Conservation (phyloP, 371 early-diverging fungal species). For the Parasitella parasitica region DNA sequence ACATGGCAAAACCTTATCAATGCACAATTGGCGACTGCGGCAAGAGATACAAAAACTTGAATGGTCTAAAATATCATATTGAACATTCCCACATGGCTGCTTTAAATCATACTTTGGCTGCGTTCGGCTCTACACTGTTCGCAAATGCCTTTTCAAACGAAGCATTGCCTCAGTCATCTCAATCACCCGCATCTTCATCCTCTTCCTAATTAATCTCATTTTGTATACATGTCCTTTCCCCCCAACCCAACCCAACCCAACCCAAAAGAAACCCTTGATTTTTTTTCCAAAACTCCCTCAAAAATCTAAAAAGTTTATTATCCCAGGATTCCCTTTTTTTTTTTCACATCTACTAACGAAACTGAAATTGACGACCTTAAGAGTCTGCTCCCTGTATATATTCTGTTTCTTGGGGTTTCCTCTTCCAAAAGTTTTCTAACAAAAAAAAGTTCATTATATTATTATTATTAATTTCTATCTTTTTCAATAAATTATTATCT, state of each 20-base stretch:
- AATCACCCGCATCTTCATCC: background rate
- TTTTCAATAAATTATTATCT: background rate
- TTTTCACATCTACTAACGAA: background rate
- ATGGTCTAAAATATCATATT: conserved; percentile 97
- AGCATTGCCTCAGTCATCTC: background rate
- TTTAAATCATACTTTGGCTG: conserved; percentile 47
- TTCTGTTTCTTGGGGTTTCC: background rate
- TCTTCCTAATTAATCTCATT: background rate
- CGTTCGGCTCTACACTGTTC: conserved; percentile 43
- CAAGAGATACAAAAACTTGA: conserved; percentile 74
- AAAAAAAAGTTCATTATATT: background rate
- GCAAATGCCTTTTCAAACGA: conserved; percentile 1
- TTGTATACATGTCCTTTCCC: background rate
- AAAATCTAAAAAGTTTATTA: background rate
- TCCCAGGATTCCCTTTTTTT: background rate
- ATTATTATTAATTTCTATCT: background rate
- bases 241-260: background rate
- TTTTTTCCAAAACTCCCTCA: background rate
- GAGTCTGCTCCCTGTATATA: background rate
- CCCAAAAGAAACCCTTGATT: background rate
- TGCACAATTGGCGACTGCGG: conserved; percentile 53
- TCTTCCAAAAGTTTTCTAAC: background rate
- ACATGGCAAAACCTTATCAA: conserved; percentile 73
- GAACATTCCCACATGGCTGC: conserved; percentile 79
- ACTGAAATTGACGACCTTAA: background rate